Evolutionary conservation across 1,139 yeast genomes (phyloP), one percentile per base, ranked within the genome.

Genomic region (Geotrichum restrictum): DNA sequence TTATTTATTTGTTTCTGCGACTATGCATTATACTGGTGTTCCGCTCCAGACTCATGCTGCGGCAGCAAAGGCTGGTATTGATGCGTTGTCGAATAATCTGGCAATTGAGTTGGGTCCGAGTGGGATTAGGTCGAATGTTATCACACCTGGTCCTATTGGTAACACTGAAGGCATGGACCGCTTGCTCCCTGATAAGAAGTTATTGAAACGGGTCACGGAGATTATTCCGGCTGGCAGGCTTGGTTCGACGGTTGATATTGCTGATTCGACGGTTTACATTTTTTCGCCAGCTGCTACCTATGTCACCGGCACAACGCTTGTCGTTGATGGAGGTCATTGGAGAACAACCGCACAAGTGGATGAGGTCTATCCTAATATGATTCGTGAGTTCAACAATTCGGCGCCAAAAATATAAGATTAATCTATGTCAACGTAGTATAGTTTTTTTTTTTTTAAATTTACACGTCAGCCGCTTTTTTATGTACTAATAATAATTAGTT

Each of bases 291-390:
- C 96, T 3, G 88, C 93, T 3, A 64, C 75, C 14, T 91, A 83
- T 66, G 77, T 91, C 36, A 82, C 85, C 11, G 98, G 98, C 14
- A 81, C 88, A 2, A 73, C 84, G 22, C 74, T 80, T 44, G 85
- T 88, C 13, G 96, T 91, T 11, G 98, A 91, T 68, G 98, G 98
- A 51, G 98, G 83, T 1, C 76, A 79, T 53, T 89, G 97, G 96
- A 95, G 88, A 64, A 72, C 80, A 63, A 46, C 48, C n/a, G 47
- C 43, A 29, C 24, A 34, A 36, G 48, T 36, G 8, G 29, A 44
- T 6, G 52, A 36, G 8, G n/a, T 45, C 14, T 59, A 59, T 40
- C 62, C 62, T 7, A 48, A 52, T 2, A n/a, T 31, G 11, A 36
- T 56, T 3, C 24, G 21, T 7, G 27, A 40, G 7, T 5, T 29